phyloP scores from a whole-genome alignment of 805 yeast genomes.

The Isabelozyma rhagii region DNA sequence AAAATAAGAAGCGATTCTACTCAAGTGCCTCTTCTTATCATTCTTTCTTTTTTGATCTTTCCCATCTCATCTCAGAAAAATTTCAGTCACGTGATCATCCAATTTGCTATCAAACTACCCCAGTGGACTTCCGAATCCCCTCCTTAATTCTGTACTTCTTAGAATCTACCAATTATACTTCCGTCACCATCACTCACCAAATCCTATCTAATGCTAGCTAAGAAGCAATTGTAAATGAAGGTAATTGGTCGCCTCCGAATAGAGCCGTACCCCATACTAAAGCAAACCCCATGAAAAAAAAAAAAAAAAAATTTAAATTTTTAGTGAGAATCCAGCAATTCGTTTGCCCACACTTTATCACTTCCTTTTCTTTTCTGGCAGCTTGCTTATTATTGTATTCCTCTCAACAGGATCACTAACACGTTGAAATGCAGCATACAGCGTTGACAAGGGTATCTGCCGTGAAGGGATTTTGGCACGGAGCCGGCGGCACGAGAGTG shows the following conservation, averaged over 20 bases:
- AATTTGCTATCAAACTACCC: background rate
- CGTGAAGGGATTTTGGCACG: background rate
- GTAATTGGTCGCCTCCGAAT: background rate
- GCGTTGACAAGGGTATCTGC: background rate
- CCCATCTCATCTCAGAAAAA: background rate
- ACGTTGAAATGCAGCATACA: background rate
- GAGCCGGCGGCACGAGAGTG: background rate
- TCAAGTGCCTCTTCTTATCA: constrained; percentile 2
- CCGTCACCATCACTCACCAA: too few relatives aligned
- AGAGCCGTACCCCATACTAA: background rate
- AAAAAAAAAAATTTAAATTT: too few relatives aligned
- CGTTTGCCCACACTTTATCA: background rate
- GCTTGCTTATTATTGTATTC: background rate
- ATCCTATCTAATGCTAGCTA: too few relatives aligned
- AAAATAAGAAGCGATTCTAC: background rate
- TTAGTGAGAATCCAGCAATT: background rate
- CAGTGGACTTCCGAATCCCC: background rate
- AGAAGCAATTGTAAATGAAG: too few relatives aligned
- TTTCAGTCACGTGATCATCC: background rate
- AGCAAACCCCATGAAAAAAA: background rate
- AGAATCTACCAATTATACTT: too few relatives aligned
- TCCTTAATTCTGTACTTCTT: too few relatives aligned
- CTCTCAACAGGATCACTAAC: background rate
- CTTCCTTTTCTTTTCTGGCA: background rate
- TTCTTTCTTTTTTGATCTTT: background rate